Base-by-base conservation (phyloP, 805 yeast species). In the Pichia insulana region DNA sequence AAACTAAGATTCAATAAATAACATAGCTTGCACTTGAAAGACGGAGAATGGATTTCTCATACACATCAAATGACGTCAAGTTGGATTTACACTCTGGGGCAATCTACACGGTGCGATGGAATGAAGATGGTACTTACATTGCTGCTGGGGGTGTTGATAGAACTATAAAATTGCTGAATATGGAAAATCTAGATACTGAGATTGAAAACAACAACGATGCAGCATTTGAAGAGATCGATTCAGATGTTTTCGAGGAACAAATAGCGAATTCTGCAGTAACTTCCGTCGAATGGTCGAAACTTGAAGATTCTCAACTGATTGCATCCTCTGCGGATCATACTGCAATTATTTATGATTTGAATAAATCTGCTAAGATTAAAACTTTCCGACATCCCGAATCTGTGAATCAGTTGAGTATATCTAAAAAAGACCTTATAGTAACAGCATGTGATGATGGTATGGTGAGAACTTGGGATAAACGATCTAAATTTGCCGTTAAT, bases 361-460 rank as follows among this genome's bases (percentile, higher is more conserved):
- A 63, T 16, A 73, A 80, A 3, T 84, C 85, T 3, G 53, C 54
- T 34, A 69, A 81, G 46, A 47, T 73, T 12, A 63, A 81, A 34
- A 80, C 76, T 38, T 72, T 74, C 16, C 53, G 53, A 17, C 61
- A 58, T 26, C 40, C 44, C 7, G 35, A 35, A 11, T 68, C 73
- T 6, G 76, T 83, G 2, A 83, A 84, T 53, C 73, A 79, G 47
- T 61, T 83, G 2, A 71, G 58, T 18, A 54, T 57, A 10, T 54
- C 62, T 44, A 54, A 44, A 53, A 50, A 42, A 57, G 62, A 58
- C 37, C 15, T 41, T 0, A 12, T 59, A 3, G 69, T 73, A 2
- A 72, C 84, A 30, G 85, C 75, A 4, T 69, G 80, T 9, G 95
- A 85, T 50, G 87, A 80, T 51, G 86, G 88, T 0, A 45, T 61